These are phyloP conservation scores for Phellinidium pouzarii DNA, from an alignment of 1,284 basidiomycete species.

Conservation along the genomic window DNA sequence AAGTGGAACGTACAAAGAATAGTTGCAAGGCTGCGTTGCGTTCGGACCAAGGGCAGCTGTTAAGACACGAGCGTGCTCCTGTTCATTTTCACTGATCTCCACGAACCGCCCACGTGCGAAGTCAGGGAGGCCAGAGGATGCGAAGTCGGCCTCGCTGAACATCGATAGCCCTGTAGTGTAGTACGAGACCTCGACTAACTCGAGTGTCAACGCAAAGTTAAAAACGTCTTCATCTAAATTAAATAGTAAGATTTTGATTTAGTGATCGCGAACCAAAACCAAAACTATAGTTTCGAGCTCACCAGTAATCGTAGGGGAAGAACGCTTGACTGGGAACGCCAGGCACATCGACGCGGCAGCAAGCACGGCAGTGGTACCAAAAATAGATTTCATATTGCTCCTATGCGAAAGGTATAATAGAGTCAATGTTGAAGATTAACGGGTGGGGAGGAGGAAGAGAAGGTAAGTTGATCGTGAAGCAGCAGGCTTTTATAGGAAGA, in stretches of 20 bases:
- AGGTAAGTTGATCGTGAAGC: too few species aligned
- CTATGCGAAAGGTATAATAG: not conserved
- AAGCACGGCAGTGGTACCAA: not conserved
- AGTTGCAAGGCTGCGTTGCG: conserved; percentile 35
- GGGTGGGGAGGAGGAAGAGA: not conserved
- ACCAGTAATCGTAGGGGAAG: not conserved
- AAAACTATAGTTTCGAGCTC: not conserved
- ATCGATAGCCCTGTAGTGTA: conserved; percentile 33
- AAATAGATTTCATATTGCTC: not conserved
- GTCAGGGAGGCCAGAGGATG: conserved; percentile 33
- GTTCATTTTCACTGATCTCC: conserved; percentile 47
- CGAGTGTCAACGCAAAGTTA: conserved; percentile 41
- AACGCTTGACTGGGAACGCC: not conserved
- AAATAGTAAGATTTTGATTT: too few species aligned
- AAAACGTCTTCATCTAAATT: not conserved
- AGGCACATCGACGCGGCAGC: not conserved
- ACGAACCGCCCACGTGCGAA: conserved; percentile 38
- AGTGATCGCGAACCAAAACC: not conserved
- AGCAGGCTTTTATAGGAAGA: too few species aligned
- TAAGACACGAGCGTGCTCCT: conserved; percentile 41
- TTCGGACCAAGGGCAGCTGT: conserved; percentile 34
- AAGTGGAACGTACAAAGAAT: conserved; percentile 27
- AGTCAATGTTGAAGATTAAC: not conserved
- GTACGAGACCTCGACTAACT: conserved; percentile 46
- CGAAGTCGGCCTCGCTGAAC: conserved; percentile 37